A percentile compares a stretch with the other conserved stretches of the same genome.
Evolutionary conservation across 495 filamentous ascomycete species (phyloP).

Genomic region (Trichoderma parareesei): DNA sequence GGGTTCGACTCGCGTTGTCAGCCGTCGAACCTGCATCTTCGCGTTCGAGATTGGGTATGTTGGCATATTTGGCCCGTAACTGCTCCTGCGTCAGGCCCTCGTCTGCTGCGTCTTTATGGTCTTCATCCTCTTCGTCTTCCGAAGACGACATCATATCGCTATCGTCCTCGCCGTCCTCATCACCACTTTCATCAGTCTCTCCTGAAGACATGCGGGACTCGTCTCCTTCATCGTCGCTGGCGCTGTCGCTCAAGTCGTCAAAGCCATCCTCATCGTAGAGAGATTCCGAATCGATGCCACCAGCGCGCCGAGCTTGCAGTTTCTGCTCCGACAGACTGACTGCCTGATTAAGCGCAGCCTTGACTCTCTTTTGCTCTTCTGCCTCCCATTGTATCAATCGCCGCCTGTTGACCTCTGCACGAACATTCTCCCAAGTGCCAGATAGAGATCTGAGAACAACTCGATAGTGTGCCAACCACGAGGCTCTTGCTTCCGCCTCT

Average conservation of each 20-base stretch:
- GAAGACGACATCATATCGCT: constrained; percentile 55
- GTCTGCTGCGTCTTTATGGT: constrained; percentile 55
- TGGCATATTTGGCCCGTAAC: constrained; percentile 69
- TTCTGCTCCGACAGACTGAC: constrained; percentile 62
- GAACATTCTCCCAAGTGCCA: constrained; percentile 73
- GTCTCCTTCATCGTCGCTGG: constrained; percentile 30
- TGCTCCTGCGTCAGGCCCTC: constrained; percentile 72
- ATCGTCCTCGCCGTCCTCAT: constrained; percentile 40
- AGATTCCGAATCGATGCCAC: constrained; percentile 31
- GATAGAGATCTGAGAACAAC: constrained; percentile 61
- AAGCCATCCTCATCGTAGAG: constrained; percentile 44
- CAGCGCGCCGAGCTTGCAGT: constrained; percentile 41
- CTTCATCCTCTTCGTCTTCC: constrained; percentile 42
- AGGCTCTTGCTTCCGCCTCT: constrained; percentile 45
- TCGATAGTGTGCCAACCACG: constrained; percentile 49
- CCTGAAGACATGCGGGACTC: constrained; percentile 40
- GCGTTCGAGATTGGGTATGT: constrained; percentile 19
- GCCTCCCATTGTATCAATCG: constrained; percentile 74
- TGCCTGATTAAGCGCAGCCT: constrained; percentile 73
- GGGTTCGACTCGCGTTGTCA: constrained; percentile 15
- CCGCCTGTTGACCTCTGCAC: constrained; percentile 61
- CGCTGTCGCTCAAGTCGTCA: constrained; percentile 14
- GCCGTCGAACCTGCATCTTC: constrained; percentile 14
- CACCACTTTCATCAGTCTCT: constrained; percentile 43
- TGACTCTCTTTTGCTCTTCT: constrained; percentile 71